phyloP scores from a whole-genome alignment of 768 basidiomycete genomes.

The Naganishia kalamii region DNA sequence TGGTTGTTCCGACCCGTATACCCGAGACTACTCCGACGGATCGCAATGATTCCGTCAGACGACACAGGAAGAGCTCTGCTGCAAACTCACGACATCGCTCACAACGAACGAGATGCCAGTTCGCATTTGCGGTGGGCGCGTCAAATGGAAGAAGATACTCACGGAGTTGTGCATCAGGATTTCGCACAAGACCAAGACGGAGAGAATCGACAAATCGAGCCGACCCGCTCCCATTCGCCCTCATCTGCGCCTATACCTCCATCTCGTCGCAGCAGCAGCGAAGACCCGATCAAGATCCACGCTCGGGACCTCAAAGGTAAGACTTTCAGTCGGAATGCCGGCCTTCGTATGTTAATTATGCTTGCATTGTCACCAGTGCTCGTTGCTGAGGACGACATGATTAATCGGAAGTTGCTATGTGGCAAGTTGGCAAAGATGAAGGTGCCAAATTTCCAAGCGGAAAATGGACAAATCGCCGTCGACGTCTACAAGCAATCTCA shows the following conservation, averaged over 20 bases:
- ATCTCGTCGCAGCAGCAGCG: not conserved
- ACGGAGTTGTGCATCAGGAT: not conserved
- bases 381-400: conserved; percentile 44
- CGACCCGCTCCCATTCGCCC: not conserved
- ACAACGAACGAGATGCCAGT: conserved; percentile 7
- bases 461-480: conserved; percentile 8
- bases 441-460: not conserved
- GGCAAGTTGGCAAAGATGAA: conserved; percentile 13
- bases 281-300: not conserved
- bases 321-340: not conserved
- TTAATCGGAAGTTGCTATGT: conserved; percentile 15
- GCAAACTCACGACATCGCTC: not conserved
- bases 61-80: not conserved
- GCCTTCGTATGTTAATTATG: not conserved
- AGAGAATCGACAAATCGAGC: not conserved
- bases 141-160: not conserved
- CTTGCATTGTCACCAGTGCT: conserved; percentile 25
- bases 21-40: conserved; percentile 6
- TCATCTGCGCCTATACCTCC: not conserved
- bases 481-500: conserved; percentile 7
- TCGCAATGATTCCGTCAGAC: conserved; percentile 1
- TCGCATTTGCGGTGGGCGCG: conserved; percentile 1
- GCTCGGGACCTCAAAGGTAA: conserved; percentile 6
- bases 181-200: not conserved
- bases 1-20: conserved; percentile 21